Base-by-base conservation (phyloP, 305 asterid species). In the Fraxinus floribunda region DNA sequence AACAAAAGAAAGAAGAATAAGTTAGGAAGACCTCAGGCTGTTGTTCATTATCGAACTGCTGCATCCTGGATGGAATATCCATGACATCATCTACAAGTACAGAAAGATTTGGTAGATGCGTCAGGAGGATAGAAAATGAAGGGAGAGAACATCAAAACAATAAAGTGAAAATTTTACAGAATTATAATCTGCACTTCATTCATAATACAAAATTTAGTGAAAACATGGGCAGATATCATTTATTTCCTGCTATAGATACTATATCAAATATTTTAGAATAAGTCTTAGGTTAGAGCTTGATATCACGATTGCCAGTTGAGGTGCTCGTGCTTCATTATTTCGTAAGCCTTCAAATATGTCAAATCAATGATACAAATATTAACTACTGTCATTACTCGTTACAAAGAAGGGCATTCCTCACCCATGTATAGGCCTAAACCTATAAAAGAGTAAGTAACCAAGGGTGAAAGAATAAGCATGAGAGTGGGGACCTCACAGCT, bases 21-120 rank as follows among this genome's bases (percentile, higher is more conserved):
- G 79, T 62, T 84, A 78, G 62, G 86, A 83, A 55, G 77, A 94
- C 98, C 98, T 87, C 77, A 26, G 83, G 81, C 75, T 83, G 88
- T 84, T 86, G 86, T 80, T 82, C 88, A 81, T 86, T 81, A 75
- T 55, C 72, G 39, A 49, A 78, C 66, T 88, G 86, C 26, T 4
- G 78, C 30, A 75, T 75, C 78, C 78, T 78, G 76, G 92, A 82
- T 72, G 87, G 83, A 81, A 82, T 80, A 62, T 82, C 86, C 70
- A 74, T 81, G 68, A 77, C 77, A 77, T 62, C 87, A 80, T 87
- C 88, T 84, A 87, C 87, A 81, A 60, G 71, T 52, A 78, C 87
- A 73, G 81, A 82, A 80, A 83, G 79, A 77, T 44, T 80, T 83
- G 88, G 78, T 79, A 74, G 87, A 55, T 86, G 93, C 87, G 90